Evolutionary conservation across 371 early-diverging fungal genomes (phyloP).

Genomic region (Cladochytrium tenue): DNA sequence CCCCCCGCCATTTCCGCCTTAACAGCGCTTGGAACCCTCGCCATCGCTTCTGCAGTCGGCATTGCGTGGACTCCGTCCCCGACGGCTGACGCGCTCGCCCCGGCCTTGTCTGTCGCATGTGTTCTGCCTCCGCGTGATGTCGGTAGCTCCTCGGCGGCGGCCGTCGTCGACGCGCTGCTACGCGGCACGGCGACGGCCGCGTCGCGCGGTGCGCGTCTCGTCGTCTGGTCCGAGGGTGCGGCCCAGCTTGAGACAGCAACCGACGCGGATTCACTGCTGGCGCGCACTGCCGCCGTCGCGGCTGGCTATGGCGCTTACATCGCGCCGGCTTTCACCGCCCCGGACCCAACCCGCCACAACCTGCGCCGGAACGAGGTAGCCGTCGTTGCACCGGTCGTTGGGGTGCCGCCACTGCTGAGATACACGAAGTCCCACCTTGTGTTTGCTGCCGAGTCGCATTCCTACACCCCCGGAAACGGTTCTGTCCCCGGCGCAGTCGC

Average conservation of each 20-base stretch:
- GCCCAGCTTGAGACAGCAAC: background rate
- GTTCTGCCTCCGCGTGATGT: background rate
- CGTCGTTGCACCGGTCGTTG: background rate
- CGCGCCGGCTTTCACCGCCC: background rate
- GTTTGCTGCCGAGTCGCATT: background rate
- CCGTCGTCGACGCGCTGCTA: background rate
- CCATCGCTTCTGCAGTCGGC: too few species aligned
- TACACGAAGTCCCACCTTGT: background rate
- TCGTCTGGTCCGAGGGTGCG: background rate
- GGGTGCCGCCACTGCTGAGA: background rate
- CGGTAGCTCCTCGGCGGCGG: background rate
- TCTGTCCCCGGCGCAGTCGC: background rate
- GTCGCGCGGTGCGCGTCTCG: background rate
- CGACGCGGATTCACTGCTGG: too few species aligned
- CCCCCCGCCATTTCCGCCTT: too few species aligned
- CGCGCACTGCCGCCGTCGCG: too few species aligned
- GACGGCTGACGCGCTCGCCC: background rate
- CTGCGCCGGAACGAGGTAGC: background rate
- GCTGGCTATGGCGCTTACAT: too few species aligned
- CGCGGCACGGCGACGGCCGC: background rate
- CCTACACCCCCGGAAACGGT: background rate
- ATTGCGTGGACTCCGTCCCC: too few species aligned
- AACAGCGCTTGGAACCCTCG: too few species aligned
- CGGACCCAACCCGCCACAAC: too few species aligned
- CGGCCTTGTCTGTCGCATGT: background rate